Evolutionary conservation across 129 eudicot genomes (phyloP), one percentile per base, ranked within the genome.

Genomic region (Deinandra increscens): DNA sequence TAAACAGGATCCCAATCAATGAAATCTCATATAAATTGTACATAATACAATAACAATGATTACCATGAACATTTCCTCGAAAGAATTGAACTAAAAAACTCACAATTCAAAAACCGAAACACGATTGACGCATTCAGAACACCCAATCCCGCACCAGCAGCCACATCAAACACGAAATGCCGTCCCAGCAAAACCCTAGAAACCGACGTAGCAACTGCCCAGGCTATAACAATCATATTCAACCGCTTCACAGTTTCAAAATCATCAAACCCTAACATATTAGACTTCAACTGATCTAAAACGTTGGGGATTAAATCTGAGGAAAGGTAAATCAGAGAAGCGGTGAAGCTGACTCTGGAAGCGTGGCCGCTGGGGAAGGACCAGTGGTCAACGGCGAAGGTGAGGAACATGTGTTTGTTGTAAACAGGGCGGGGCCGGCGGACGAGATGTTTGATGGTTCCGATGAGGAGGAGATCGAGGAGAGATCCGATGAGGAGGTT

Each of bases 351-450:
- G 23, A 86, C 96, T 44, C 95, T 62, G 18, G 96, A 86, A 11
- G 91, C 69, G 49, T 91, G 98, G 11, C 96, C 98, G 58, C 91
- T 86, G 6, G 98, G 96, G 68, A 91, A 91, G 5, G 98, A 91
- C 94, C 94, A 91, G 65, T 88, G 88, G 38, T 88, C 97, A 34
- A 79, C 91, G 56, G 84, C 54, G 39, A 91, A 84, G 0, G 85
- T 68, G 8, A 81, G 49, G 19, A 78, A 85, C 96, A 91, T 91
- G 63, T 79, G 71, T 37, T 81, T 74, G 75, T 88, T 91, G 64
- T 91, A 88, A 0, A 80, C 79, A 1, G 98, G 98, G 12, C 98
- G 86, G 3, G 87, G 87, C 1, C 98, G 94, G 56, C 81, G 81
- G n/a, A 91, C 84, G 43, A 84, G 75, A 66, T 84, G 91, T 54